phyloP scores from a whole-genome alignment of 2,329 filamentous ascomycete genomes.

The Phaeoacremonium minimum region DNA sequence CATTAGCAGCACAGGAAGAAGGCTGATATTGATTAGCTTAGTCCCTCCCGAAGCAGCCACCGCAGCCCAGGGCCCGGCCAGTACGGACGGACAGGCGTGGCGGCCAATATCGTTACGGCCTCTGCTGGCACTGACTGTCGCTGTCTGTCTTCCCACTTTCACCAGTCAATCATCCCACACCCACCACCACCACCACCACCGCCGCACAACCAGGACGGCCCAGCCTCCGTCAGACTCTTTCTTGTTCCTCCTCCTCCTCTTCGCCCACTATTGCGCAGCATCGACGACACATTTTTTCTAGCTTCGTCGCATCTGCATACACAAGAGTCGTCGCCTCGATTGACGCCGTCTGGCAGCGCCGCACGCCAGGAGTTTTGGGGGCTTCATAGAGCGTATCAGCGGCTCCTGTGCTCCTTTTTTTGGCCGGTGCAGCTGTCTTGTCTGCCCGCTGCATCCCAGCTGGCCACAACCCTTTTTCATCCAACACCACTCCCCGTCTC shows the following conservation, averaged over 20 bases:
- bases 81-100: not conserved
- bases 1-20: too few relatives aligned
- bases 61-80: too few relatives aligned
- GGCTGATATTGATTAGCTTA: too few relatives aligned
- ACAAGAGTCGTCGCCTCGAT: constrained; percentile 11
- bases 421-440: too few relatives aligned
- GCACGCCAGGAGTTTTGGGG: constrained; percentile 4
- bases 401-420: too few relatives aligned
- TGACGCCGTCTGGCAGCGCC: constrained; percentile 4
- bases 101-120: too few relatives aligned
- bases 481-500: constrained; percentile 5
- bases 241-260: not conserved
- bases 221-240: not conserved
- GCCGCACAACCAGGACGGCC: not conserved
- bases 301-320: constrained; percentile 1
- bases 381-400: too few relatives aligned
- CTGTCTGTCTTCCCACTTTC: not conserved
- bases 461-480: too few relatives aligned
- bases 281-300: not conserved
- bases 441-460: too few relatives aligned
- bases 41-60: too few relatives aligned
- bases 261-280: not conserved
- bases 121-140: not conserved
- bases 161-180: not conserved
- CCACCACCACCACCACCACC: not conserved